Base-by-base conservation (phyloP, 164 flowering plant genomes). In the Macadamia integrifolia region DNA sequence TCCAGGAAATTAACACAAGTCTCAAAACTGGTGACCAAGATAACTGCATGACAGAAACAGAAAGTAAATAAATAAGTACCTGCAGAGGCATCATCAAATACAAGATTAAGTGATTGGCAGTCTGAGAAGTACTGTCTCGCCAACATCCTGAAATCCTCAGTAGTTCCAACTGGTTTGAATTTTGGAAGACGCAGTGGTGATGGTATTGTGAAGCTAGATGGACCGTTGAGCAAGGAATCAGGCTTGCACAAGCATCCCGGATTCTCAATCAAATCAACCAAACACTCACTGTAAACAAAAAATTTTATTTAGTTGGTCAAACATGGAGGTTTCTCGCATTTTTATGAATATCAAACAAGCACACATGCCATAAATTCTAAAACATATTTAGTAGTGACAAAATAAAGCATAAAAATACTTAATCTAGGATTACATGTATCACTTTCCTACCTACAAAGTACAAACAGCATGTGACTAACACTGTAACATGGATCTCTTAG, bases 151-250 rank as follows among this genome's bases (percentile, higher is more conserved):
- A 88, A 90, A 85, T 91, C 88, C 74, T 85, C 79, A 56, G 78
- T 71, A 69, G 86, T 81, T 76, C 80, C 88, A 80, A 80, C 79
- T 63, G 82, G 76, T 77, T 80, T 88, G 70, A 76, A 78, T 73
- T 83, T 76, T 46, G 99, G 99, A 77, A 86, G 85, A 62, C 94
- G 90, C 84, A 94, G 75, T 32, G 98, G 98, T 69, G 98, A 92
- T 65, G 95, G 83, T 70, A 94, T 85, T 75, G 89, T 83, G 79
- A 92, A 90, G 75, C 93, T 85, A 69, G 90, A 86, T 64, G 93
- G 97, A 68, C 97, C 98, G 82, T 94, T 94, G 64, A 90, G 84
- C 77, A 88, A 74, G 72, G 98, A 94, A 81, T 89, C 88, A 61
- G 97, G 98, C 70, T 86, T 89, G 40, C 84, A 82, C 69, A 94